Percentiles rank a stretch among this genome's conserved stretches.
Evolutionary conservation across 2,329 filamentous ascomycete species (phyloP).

Genomic region (Aspergillus fijiensis): DNA sequence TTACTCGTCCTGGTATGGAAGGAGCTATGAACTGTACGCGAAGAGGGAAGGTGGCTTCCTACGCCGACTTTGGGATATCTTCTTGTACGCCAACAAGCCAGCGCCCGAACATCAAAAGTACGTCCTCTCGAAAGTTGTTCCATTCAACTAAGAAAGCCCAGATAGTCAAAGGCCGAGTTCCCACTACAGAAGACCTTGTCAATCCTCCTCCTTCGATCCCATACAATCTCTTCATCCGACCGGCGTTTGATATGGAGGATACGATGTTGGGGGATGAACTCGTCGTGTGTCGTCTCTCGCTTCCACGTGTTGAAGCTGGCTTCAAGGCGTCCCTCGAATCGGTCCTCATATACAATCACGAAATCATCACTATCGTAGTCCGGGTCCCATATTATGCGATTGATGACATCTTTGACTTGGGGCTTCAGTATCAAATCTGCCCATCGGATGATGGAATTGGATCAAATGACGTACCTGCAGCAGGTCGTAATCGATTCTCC

Average conservation of each 20-base stretch:
- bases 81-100: neutral
- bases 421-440: constrained; percentile 28
- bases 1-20: neutral
- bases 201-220: constrained; percentile 51
- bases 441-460: neutral
- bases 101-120: neutral
- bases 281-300: constrained; percentile 54
- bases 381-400: constrained; percentile 52
- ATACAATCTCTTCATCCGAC: constrained; percentile 45
- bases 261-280: constrained; percentile 58
- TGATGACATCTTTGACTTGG: constrained; percentile 35
- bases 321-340: constrained; percentile 53
- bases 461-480: constrained; percentile 7
- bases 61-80: neutral
- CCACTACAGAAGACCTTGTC: constrained; percentile 52
- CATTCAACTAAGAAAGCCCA: constrained; percentile 27
- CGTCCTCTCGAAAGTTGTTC: neutral
- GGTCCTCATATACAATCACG: constrained; percentile 55
- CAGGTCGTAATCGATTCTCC: constrained; percentile 19
- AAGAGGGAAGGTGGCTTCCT: neutral
- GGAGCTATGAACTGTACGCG: neutral
- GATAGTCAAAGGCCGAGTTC: constrained; percentile 32
- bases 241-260: constrained; percentile 51
- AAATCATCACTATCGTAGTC: constrained; percentile 47
- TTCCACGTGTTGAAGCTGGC: constrained; percentile 52